Base-by-base conservation (phyloP, 306 rosid genomes). In the Prunus kanzakura region DNA sequence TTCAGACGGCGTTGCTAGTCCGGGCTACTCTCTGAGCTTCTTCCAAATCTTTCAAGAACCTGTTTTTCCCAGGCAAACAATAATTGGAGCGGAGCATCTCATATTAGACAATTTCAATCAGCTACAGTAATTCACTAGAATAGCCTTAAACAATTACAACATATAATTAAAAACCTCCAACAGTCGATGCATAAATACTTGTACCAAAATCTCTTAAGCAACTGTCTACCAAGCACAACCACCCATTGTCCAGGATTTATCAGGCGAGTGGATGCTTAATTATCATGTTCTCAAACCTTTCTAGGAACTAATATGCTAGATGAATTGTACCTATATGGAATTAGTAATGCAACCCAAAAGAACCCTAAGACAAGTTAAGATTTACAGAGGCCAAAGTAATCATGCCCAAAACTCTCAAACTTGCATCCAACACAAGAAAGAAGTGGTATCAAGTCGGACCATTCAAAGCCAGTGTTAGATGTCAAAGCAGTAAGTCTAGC, bases 41-140 rank as follows among this genome's bases (percentile, higher is more conserved):
- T 92, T 95, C 97, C 86, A 95, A 87, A 86, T 92, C 99, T 90
- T 77, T 92, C 75, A 95, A 75, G 87, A 95, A 92, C 84, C 99
- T 92, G 92, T 75, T 69, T 67, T 74, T 78, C 64, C 74, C 16
- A 71, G 23, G 77, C 61, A 64, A 83, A 77, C 67, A 41, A 73
- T n/a, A 43, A 70, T 30, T 75, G 52, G 57, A 73, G 49, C 69
- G 64, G 66, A 79, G 41, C 16, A 43, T 8, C 29, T 15, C 50
- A 13, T 27, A n/a, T 71, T 75, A 49, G 69, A 69, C 60, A 54
- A 47, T 73, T 69, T 65, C 69, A 61, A 15, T 23, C 38, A 25
- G 47, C 41, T 20, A 29, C 10, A 82, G 67, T 49, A 80, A 70
- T 38, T 55, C 14, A 71, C 69, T 78, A 67, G 52, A 77, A 78